Conservation (phyloP, 768 basidiomycete species). For the Collybiopsis confluens region DNA sequence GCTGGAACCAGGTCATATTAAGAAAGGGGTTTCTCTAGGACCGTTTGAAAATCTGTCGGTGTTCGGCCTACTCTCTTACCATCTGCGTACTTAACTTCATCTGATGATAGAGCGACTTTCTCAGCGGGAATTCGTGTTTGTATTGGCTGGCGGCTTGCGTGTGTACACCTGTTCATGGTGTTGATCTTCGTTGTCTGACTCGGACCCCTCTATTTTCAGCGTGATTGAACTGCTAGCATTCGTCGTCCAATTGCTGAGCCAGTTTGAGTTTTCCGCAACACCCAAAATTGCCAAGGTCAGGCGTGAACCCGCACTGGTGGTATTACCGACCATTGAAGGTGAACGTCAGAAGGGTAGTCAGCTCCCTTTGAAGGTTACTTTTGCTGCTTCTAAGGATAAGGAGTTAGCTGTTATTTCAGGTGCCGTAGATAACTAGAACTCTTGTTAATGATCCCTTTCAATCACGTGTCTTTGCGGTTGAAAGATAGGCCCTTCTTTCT, state of each 20-base stretch:
- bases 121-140: constrained; percentile 20
- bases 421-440: too few relatives aligned
- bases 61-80: neutral
- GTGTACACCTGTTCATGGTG: constrained; percentile 1
- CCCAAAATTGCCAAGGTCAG: constrained; percentile 30
- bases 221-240: constrained; percentile 55
- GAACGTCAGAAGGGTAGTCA: constrained; percentile 37
- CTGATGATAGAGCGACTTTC: constrained; percentile 17
- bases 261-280: constrained; percentile 48
- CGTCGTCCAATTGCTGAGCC: constrained; percentile 48
- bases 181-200: too few relatives aligned
- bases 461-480: too few relatives aligned
- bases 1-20: constrained; percentile 19
- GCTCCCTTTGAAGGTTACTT: constrained; percentile 33
- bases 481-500: too few relatives aligned
- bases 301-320: constrained; percentile 35
- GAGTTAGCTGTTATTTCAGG: too few relatives aligned
- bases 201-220: constrained; percentile 12
- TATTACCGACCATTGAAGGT: constrained; percentile 40
- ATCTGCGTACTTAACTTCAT: neutral
- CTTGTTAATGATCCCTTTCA: too few relatives aligned
- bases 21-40: constrained; percentile 24
- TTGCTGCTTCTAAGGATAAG: too few relatives aligned
- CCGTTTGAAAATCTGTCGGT: constrained; percentile 31
- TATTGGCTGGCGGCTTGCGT: constrained; percentile 27